Base-by-base conservation (phyloP, 768 basidiomycete species). In the Russula sp. region DNA sequence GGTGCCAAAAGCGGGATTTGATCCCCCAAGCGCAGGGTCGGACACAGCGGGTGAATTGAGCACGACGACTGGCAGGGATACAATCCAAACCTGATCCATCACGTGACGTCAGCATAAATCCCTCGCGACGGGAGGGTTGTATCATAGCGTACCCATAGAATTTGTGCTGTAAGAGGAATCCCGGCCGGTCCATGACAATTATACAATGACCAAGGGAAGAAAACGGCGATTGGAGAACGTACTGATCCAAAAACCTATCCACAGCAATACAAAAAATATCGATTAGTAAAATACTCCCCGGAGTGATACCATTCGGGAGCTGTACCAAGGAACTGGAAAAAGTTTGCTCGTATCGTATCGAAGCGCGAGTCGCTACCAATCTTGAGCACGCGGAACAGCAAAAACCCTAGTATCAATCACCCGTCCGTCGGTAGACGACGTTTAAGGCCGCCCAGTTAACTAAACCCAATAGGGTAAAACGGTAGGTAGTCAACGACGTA, bases 321-420 rank as follows among this genome's bases (percentile, higher is more conserved):
- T 44, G 9, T 20, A 51, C 76, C 84, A 8, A 85, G 73, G 69
- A 88, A 88, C 68, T 83, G 84, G 76, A 83, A 82, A 73, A 88
- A 88, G 72, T 84, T 79, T 2, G 78, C 78, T 6, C 87, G 77
- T 58, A 89, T 87, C 20, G 84, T 80, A 67, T 90, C 86, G 70
- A 89, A 89, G 1, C 87, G 80, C 4, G 76, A 78, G 68, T 90
- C 87, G 67, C 80, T 83, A 1, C 87, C 87, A 9, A 78, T 84
- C 70, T 85, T 87, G 50, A 90, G 70, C 5, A 90, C 86, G n/a
- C 87, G 82, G 74, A 83, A 85, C 30, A 88, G 78, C 5, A 88
- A 76, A 73, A 88, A 90, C 0, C 83, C 86, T 79, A 53, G 22
- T 5, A 22, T 30, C 2, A 18, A 40, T 7, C 16, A 40, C 16